These are phyloP conservation scores for Nemania bipapillata DNA, from an alignment of 2,329 filamentous ascomycete species.

Conservation along the genomic window DNA sequence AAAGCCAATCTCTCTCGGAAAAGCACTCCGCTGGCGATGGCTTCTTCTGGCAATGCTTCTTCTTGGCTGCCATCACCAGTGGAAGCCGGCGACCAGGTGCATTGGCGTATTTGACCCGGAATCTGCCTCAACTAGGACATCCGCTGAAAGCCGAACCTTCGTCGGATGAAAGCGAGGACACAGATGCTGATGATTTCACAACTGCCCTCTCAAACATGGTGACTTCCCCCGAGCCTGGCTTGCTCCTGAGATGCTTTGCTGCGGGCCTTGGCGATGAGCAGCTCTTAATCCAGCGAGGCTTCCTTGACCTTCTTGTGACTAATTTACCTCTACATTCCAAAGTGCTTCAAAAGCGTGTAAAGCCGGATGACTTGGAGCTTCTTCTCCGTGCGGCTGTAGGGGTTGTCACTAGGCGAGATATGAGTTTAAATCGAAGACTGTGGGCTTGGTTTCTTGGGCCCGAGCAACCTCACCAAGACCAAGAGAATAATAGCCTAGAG, in stretches of 20 bases:
- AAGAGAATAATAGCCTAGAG: conserved; percentile 59
- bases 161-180: conserved; percentile 48
- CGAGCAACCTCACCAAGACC: conserved; percentile 64
- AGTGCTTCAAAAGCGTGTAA: conserved; percentile 80
- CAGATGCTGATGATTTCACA: conserved; percentile 59
- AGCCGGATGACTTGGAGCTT: conserved; percentile 79
- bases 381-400: conserved; percentile 84
- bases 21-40: conserved; percentile 74
- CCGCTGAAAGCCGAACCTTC: conserved; percentile 51
- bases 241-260: conserved; percentile 90
- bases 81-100: conserved; percentile 85
- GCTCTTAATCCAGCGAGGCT: conserved; percentile 90
- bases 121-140: conserved; percentile 76
- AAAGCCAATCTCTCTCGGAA: conserved; percentile 62
- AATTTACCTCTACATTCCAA: conserved; percentile 86
- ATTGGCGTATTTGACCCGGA: conserved; percentile 83
- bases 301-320: conserved; percentile 89
- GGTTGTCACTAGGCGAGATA: conserved; percentile 89
- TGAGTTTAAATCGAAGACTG: conserved; percentile 94
- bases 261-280: conserved; percentile 89
- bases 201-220: conserved; percentile 72
- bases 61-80: conserved; percentile 91
- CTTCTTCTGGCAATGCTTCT: conserved; percentile 99
- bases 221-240: conserved; percentile 87
- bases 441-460: conserved; percentile 97